Evolutionary conservation across 2,329 filamentous ascomycete species (phyloP).

Genomic region (Sporothrix protearum): DNA sequence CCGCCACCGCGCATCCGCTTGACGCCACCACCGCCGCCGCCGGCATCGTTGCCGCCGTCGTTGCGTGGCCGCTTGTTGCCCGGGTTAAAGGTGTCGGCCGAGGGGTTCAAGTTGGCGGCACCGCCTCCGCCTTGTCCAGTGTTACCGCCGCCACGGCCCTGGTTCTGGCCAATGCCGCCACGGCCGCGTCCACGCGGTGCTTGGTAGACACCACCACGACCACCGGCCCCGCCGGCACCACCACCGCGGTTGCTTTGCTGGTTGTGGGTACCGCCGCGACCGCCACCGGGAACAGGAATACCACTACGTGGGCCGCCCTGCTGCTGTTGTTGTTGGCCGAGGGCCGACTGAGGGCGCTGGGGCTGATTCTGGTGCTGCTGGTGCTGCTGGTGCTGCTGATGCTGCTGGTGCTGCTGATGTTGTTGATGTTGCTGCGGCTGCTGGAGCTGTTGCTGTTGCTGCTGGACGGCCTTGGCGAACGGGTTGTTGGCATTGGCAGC

Average conservation of each 20-base stretch:
- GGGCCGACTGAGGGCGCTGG: conserved; percentile 15
- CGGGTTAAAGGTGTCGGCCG: conserved; percentile 52
- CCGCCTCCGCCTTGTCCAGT: conserved; percentile 34
- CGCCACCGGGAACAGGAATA: conserved; percentile 30
- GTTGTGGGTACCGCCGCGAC: conserved; percentile 27
- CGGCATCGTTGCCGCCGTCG: conserved; percentile 36
- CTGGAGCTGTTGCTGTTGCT: conserved; percentile 14
- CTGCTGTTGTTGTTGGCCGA: conserved; percentile 26
- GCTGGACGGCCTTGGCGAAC: conserved; percentile 26
- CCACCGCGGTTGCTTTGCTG: conserved; percentile 24
- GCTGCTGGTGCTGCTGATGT: conserved; percentile 13
- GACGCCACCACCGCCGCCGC: conserved; percentile 37
- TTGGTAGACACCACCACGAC: conserved; percentile 33
- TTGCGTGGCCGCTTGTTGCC: conserved; percentile 55
- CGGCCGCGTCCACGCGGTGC: conserved; percentile 31
- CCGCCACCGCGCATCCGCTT: conserved; percentile 40
- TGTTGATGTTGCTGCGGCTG: conserved; percentile 11
- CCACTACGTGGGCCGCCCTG: conserved; percentile 23
- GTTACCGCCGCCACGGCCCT: conserved; percentile 29
- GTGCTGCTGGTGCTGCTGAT: conserved; percentile 11
- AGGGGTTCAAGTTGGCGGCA: conserved; percentile 44
- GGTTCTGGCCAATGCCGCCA: conserved; percentile 28
- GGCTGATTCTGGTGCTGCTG: conserved; percentile 15
- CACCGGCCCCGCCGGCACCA: conserved; percentile 27
- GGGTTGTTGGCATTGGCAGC: conserved; percentile 25